Evolutionary conservation across 306 rosid genomes (phyloP).

Genomic region (Chamaecrista fasciculata): DNA sequence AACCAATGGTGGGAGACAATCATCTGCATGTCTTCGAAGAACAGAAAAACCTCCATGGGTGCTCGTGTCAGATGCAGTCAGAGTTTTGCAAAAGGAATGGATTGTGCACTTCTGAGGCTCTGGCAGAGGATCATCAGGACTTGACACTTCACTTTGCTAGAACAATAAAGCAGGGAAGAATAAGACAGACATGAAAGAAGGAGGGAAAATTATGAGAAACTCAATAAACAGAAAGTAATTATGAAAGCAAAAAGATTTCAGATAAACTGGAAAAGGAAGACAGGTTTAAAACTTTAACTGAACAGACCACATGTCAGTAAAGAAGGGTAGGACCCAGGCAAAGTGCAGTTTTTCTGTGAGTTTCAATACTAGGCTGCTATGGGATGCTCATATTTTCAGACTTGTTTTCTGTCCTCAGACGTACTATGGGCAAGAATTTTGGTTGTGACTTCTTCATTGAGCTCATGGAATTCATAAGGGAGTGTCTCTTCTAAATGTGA

Average conservation of each 20-base stretch:
- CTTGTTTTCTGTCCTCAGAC: not conserved
- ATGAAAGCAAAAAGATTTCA: constrained; percentile 20
- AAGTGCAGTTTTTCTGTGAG: not conserved
- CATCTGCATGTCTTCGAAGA: constrained; percentile 96
- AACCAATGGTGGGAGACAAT: constrained; percentile 92
- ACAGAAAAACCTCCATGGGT: constrained; percentile 97
- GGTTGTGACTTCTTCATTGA: not conserved
- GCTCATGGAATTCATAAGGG: not conserved
- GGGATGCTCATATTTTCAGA: not conserved
- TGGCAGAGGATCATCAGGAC: constrained; percentile 70
- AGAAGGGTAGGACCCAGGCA: not conserved
- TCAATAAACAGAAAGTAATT: constrained; percentile 10
- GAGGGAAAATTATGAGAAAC: not conserved
- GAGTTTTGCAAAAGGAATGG: constrained; percentile 96
- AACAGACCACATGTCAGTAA: not conserved
- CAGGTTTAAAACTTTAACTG: not conserved
- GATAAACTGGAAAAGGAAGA: constrained; percentile 1
- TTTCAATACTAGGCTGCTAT: not conserved
- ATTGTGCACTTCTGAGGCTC: constrained; percentile 73
- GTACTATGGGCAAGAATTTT: not conserved
- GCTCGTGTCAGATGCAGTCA: constrained; percentile 97
- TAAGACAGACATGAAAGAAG: constrained; percentile 14
- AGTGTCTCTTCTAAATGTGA: not conserved
- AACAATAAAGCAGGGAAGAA: constrained; percentile 26
- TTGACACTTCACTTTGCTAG: constrained; percentile 83